A percentile compares a stretch with the other conserved stretches of the same genome.
Conservation (phyloP, 2,329 filamentous ascomycete species). For the Fusarium beomiforme region DNA sequence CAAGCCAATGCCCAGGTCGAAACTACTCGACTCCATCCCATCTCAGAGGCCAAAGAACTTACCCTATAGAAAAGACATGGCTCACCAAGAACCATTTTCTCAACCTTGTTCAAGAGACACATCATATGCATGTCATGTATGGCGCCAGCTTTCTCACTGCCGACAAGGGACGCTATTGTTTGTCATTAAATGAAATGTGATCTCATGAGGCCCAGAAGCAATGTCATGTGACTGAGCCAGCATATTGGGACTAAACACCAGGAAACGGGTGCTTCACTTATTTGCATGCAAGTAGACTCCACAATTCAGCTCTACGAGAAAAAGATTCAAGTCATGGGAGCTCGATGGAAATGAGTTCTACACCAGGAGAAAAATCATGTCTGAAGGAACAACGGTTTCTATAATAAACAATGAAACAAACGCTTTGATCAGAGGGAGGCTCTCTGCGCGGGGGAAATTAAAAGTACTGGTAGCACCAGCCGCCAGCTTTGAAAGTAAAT, state of each 20-base stretch:
- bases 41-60: not conserved
- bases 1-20: not conserved
- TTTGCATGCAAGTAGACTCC: not conserved
- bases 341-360: not conserved
- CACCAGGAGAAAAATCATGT: not conserved
- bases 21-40: no score
- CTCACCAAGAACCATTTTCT: not conserved
- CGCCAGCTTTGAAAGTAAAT: slow-evolving; percentile 6
- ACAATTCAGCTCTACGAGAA: not conserved
- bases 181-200: not conserved
- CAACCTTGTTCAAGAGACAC: not conserved
- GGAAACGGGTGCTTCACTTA: not conserved
- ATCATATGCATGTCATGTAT: not conserved
- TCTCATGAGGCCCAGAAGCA: not conserved
- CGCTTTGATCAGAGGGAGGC: slow-evolving; percentile 21
- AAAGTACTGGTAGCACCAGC: no score
- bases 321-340: not conserved
- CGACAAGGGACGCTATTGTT: not conserved
- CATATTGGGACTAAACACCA: not conserved
- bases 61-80: not conserved
- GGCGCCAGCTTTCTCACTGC: not conserved
- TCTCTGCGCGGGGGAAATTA: not conserved
- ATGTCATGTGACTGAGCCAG: not conserved
- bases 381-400: not conserved
- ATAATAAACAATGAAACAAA: slow-evolving; percentile 21